These are phyloP conservation scores for Glutinoglossum americanum DNA, from an alignment of 495 filamentous ascomycete species.

Conservation along the genomic window DNA sequence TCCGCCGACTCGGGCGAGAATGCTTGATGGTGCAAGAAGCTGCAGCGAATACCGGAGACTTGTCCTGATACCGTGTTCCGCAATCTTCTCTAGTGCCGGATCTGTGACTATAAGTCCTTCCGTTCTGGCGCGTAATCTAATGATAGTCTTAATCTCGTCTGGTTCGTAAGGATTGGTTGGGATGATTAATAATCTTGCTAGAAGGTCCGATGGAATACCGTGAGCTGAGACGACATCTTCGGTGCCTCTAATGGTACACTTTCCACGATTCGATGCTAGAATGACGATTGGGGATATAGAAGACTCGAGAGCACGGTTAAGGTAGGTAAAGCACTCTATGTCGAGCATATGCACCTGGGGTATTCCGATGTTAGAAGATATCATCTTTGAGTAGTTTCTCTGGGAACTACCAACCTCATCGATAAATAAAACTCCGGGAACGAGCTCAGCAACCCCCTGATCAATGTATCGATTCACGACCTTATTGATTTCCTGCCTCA, in stretches of 20 bases:
- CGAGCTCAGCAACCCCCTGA: constrained; percentile 90
- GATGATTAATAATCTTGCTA: constrained; percentile 83
- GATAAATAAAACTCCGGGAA: constrained; percentile 93
- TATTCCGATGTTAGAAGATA: neutral
- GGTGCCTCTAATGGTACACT: constrained; percentile 71
- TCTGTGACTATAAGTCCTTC: constrained; percentile 66
- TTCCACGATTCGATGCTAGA: constrained; percentile 86
- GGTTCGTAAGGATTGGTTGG: constrained; percentile 70
- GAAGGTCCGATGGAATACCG: constrained; percentile 79
- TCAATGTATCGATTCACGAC: constrained; percentile 96
- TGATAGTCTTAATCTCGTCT: constrained; percentile 76
- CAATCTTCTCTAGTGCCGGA: constrained; percentile 62
- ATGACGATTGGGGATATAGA: constrained; percentile 89
- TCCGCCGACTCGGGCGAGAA: constrained; percentile 47
- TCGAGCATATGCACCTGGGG: constrained; percentile 91
- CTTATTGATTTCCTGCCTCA: constrained; percentile 91
- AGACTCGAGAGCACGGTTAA: constrained; percentile 88
- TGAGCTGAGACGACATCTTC: constrained; percentile 70
- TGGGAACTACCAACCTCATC: constrained; percentile 50
- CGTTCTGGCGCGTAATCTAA: constrained; percentile 56
- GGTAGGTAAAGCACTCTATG: constrained; percentile 95
- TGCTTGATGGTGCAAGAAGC: constrained; percentile 67
- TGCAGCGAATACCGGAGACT: constrained; percentile 85
- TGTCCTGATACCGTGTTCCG: constrained; percentile 65
- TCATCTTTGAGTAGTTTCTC: neutral